Conservation (phyloP, 2,329 filamentous ascomycete species). For the Botrytis porri region DNA sequence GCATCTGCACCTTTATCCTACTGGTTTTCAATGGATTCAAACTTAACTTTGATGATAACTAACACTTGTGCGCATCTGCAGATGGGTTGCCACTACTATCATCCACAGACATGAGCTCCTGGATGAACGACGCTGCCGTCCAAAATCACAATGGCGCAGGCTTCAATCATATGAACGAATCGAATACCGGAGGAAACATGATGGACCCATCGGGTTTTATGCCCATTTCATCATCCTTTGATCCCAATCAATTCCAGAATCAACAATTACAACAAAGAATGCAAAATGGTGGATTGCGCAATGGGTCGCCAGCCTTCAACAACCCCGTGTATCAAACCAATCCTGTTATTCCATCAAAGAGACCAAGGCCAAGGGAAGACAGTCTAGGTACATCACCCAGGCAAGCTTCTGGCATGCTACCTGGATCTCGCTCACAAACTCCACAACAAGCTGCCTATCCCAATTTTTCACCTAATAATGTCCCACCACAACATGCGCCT, state of each 20-base stretch:
- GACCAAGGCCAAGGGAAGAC: conserved; percentile 77
- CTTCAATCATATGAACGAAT: conserved; percentile 60
- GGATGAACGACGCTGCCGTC: conserved; percentile 67
- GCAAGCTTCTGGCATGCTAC: conserved; percentile 69
- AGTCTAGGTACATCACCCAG: conserved; percentile 79
- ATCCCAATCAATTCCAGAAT: conserved; percentile 50
- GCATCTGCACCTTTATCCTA: conserved; percentile 12
- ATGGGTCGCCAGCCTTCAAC: conserved; percentile 74
- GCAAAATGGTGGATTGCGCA: conserved; percentile 82
- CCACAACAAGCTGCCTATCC: conserved; percentile 71
- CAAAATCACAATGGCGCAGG: conserved; percentile 68
- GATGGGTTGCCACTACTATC: conserved; percentile 41
- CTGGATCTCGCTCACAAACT: conserved; percentile 86
- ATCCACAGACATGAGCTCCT: conserved; percentile 63
- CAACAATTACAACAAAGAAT: conserved; percentile 54
- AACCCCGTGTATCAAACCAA: conserved; percentile 81
- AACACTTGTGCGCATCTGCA: conserved; percentile 33
- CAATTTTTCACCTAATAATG: conserved; percentile 63
- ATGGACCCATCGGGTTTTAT: conserved; percentile 66
- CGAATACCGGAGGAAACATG: conserved; percentile 55
- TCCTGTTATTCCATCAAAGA: conserved; percentile 84
- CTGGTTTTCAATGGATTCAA: conserved; percentile 16
- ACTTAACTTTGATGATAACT: conserved; percentile 30
- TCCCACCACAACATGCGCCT: conserved; percentile 55
- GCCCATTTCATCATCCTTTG: conserved; percentile 58